Conservation (phyloP, 768 basidiomycete species). For the Boletus tylopilopsis region DNA sequence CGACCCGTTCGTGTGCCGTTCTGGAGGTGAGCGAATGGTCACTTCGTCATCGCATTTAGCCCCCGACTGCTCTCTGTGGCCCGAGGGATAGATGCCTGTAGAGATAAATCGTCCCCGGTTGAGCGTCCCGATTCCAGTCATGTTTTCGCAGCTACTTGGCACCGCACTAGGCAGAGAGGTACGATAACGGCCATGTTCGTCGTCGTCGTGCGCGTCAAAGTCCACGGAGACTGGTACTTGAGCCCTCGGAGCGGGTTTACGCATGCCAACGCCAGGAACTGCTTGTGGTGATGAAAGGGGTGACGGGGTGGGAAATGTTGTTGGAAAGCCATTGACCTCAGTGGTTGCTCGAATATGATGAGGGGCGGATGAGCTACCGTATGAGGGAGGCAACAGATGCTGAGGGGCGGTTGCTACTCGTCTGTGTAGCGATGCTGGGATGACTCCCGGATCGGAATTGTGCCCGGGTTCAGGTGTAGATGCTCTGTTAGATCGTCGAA, state of each 20-base stretch:
- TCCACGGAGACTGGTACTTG: slow-evolving; percentile 60
- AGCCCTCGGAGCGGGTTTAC: slow-evolving; percentile 62
- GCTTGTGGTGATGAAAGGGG: slow-evolving; percentile 22
- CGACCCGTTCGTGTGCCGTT: slow-evolving; percentile 15
- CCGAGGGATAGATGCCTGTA: slow-evolving; percentile 13
- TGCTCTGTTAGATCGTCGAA: slow-evolving; percentile 32
- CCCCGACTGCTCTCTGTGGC: slow-evolving; percentile 8
- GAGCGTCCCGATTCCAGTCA: slow-evolving; percentile 61
- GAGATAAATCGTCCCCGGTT: slow-evolving; percentile 25
- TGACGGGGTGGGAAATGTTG: slow-evolving; percentile 14
- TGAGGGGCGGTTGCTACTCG: slow-evolving; percentile 31
- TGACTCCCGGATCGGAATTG: slow-evolving; percentile 21
- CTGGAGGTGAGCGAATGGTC: slow-evolving; percentile 14
- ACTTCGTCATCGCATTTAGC: slow-evolving; percentile 17
- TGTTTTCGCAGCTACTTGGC: slow-evolving; percentile 49
- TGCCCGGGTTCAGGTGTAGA: slow-evolving; percentile 30
- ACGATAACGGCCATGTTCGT: slow-evolving; percentile 34
- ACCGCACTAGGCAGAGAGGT: slow-evolving; percentile 53
- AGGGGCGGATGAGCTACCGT: slow-evolving; percentile 12
- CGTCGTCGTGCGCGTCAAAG: slow-evolving; percentile 35
- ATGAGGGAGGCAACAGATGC: slow-evolving; percentile 16
- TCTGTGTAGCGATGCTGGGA: slow-evolving; percentile 30
- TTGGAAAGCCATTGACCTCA: slow-evolving; percentile 25
- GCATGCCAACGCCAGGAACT: slow-evolving; percentile 39
- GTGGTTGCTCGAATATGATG: slow-evolving; percentile 36